Evolutionary conservation across 768 basidiomycete genomes (phyloP).

Genomic region (Phanerochaete sordida): DNA sequence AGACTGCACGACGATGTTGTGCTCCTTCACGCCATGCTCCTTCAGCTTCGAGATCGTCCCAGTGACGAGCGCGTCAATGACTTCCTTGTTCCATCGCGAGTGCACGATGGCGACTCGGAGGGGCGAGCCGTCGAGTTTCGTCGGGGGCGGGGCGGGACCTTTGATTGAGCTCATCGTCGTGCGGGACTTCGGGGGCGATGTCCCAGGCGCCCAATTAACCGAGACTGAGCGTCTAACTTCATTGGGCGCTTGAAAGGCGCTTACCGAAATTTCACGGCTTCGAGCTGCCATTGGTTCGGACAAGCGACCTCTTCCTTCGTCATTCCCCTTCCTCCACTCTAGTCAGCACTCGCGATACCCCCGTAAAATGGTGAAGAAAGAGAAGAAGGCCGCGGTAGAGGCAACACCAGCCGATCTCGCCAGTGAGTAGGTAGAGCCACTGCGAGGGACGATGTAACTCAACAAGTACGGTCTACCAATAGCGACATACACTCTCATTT

Average conservation of each 20-base stretch:
- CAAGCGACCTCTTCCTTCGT: background rate
- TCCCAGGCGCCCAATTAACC: conserved; percentile 2
- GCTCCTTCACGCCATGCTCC: conserved; percentile 81
- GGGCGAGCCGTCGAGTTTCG: conserved; percentile 70
- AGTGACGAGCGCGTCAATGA: conserved; percentile 81
- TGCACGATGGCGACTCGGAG: conserved; percentile 92
- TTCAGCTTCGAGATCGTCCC: conserved; percentile 81
- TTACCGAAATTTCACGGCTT: conserved; percentile 3
- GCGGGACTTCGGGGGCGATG: background rate
- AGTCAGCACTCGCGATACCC: background rate
- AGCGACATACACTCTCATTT: conserved; percentile 77
- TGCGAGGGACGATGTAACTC: background rate
- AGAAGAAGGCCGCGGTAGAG: background rate
- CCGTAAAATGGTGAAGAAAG: background rate
- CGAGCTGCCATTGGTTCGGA: background rate
- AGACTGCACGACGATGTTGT: conserved; percentile 86
- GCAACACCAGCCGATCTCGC: conserved; percentile 38
- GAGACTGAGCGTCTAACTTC: background rate
- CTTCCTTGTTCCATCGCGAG: conserved; percentile 89
- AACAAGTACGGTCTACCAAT: background rate
- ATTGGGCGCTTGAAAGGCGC: background rate
- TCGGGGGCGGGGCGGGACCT: conserved; percentile 60
- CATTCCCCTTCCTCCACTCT: background rate
- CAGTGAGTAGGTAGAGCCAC: conserved; percentile 33
- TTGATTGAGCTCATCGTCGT: conserved; percentile 56